Conservation (phyloP, 306 rosid genomes). For the Mimosa pudica region DNA sequence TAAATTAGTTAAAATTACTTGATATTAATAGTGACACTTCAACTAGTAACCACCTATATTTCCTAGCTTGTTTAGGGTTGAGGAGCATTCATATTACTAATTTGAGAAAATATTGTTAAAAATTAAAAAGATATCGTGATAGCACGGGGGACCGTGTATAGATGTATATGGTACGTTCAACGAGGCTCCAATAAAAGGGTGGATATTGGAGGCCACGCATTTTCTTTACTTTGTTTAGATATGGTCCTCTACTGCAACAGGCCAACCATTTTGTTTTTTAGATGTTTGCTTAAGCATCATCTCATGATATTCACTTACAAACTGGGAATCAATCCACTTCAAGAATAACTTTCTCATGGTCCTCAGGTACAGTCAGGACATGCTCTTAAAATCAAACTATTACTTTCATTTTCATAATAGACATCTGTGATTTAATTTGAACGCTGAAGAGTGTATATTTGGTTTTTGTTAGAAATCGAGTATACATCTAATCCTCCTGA, state of each 20-base stretch:
- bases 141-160: no score
- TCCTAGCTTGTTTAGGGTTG: no score
- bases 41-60: no score
- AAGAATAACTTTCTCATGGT: conserved; percentile 27
- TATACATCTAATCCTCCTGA: no score
- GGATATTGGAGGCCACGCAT: background rate
- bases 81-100: no score
- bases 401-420: background rate
- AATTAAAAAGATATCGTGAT: no score
- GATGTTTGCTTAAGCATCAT: conserved; percentile 17
- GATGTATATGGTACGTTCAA: background rate
- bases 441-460: background rate
- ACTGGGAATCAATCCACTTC: conserved; percentile 31
- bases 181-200: background rate
- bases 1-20: no score
- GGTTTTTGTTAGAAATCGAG: background rate
- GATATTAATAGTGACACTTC: no score
- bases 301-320: conserved; percentile 21
- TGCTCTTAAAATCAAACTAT: background rate
- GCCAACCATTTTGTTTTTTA: background rate
- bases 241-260: background rate
- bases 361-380: background rate
- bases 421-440: background rate
- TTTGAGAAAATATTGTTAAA: no score
- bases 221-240: background rate